Evolutionary conservation across 192 early-diverging fungal species (phyloP).

Genomic region (Umbelopsis vinacea): DNA sequence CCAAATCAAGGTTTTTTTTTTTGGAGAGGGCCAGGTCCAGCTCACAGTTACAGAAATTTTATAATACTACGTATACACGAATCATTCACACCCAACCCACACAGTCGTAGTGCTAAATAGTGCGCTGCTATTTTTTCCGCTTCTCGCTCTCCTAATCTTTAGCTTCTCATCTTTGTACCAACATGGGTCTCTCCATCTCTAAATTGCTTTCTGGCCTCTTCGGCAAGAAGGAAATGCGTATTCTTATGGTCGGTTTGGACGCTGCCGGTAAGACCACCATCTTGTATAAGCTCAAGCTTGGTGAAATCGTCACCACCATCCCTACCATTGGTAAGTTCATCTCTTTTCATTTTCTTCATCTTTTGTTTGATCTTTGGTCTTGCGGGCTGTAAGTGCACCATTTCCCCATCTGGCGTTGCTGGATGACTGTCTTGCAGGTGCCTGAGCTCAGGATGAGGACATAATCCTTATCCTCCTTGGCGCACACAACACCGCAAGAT

Average conservation of each 20-base stretch:
- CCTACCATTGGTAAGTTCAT: conserved; percentile 89
- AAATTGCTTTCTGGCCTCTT: conserved; percentile 76
- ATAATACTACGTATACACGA: conserved; percentile 16
- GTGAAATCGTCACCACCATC: conserved; percentile 98
- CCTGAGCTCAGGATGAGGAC: background rate
- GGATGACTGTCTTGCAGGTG: background rate
- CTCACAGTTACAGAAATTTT: conserved; percentile 10
- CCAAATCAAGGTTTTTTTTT: conserved; percentile 25
- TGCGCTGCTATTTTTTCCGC: conserved; percentile 18
- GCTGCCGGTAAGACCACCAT: conserved; percentile 99
- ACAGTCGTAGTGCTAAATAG: background rate
- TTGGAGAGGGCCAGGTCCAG: conserved; percentile 6
- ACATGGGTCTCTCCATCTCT: conserved; percentile 90
- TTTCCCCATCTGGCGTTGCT: background rate
- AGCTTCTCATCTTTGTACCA: conserved; percentile 30
- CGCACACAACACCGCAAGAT: background rate
- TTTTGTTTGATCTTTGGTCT: conserved; percentile 17
- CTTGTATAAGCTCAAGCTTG: conserved; percentile 98
- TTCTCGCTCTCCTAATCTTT: conserved; percentile 25
- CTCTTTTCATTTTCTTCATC: conserved; percentile 12
- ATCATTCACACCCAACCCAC: conserved; percentile 18
- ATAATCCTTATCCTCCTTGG: background rate
- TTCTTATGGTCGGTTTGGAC: conserved; percentile 93
- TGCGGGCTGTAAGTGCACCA: too few relatives aligned
- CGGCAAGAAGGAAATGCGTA: conserved; percentile 95